These are phyloP conservation scores for Brassica incana DNA, from an alignment of 345 rosid species.

Conservation along the genomic window DNA sequence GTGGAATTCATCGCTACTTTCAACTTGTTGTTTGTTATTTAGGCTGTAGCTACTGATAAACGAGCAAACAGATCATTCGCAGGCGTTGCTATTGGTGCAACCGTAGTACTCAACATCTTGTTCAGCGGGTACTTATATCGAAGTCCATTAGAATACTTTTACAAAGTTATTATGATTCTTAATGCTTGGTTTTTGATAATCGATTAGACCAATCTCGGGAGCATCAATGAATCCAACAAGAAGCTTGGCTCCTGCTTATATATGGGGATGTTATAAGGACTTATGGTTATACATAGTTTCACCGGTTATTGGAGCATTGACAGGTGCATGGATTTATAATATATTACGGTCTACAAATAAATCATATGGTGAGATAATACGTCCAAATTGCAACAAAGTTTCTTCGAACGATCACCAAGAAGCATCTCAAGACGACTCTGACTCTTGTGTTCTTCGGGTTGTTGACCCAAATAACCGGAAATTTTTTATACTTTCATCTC, in stretches of 20 bases:
- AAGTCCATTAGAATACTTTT: background rate
- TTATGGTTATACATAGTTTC: conserved; percentile 54
- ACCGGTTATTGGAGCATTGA: conserved; percentile 47
- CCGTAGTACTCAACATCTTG: conserved; percentile 34
- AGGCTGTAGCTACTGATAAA: conserved; percentile 36
- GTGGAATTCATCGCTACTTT: conserved; percentile 33
- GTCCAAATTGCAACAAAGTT: conserved; percentile 22
- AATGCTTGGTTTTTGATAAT: background rate
- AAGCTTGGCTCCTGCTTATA: conserved; percentile 59
- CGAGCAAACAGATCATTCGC: conserved; percentile 32
- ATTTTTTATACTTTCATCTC: conserved; percentile 29
- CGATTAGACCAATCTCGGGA: conserved; percentile 59
- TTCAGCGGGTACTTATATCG: conserved; percentile 12
- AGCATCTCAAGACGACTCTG: conserved; percentile 29
- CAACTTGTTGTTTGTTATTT: conserved; percentile 35
- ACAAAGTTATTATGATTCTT: background rate
- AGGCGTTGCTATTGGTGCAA: conserved; percentile 34
- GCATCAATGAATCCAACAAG: conserved; percentile 83
- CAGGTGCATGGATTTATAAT: conserved; percentile 54
- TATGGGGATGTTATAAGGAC: conserved; percentile 41
- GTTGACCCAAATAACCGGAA: conserved; percentile 16
- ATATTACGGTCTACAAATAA: conserved; percentile 49
- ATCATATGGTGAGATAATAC: conserved; percentile 39
- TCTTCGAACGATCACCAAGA: background rate
- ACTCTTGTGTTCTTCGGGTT: conserved; percentile 25